Base-by-base conservation (phyloP, 139 green algal genomes). In the Asterochloris sp. region DNA sequence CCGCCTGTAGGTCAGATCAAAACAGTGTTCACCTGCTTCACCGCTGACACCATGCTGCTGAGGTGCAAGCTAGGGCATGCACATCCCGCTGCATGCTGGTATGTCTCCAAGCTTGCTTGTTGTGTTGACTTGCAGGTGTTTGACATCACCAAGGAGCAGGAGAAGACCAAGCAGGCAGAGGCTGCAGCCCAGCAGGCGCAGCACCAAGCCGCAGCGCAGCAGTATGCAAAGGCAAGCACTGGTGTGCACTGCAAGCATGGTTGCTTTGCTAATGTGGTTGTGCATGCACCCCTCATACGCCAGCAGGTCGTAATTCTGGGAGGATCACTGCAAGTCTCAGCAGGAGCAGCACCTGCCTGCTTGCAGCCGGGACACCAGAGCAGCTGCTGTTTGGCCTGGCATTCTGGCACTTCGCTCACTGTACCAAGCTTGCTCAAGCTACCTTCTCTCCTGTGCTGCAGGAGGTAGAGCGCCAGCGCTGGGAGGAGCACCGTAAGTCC, bases 121-220 rank as follows among this genome's bases (percentile, higher is more conserved):
- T 10, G 15, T 54, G 38, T 54, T 28, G 14, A 26, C 27, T 27
- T 80, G 62, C 91, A 98, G 94, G 95, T 97, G 0, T 90, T 99
- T 63, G 96, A 99, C 21, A 86, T 98, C 13, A 89, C 93, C 60
- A 91, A 92, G 78, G 85, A 95, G 79, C 96, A 99, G 86, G 97
- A 99, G 86, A 23, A 92, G 10, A 98, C 96, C 10, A 98, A 98
- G 88, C 88, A 95, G 84, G 63, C 88, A 28, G 96, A 99, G 84
- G 73, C 80, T 13, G 94, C 93, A 74, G 80, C 90, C 19, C 91
- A 93, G 81, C 91, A 97, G 83, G 92, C 93, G 0, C 87, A 97
- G 83, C 89, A 91, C 23, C 91, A 94, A 63, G 92, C 89, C 0
- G 79, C 91, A 61, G 90, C 93, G 47, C 78, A 88, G 73, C 84